Evolutionary conservation across 2,329 filamentous ascomycete species (phyloP), one percentile per base, ranked within the genome.

Genomic region (Fusarium hainanense): DNA sequence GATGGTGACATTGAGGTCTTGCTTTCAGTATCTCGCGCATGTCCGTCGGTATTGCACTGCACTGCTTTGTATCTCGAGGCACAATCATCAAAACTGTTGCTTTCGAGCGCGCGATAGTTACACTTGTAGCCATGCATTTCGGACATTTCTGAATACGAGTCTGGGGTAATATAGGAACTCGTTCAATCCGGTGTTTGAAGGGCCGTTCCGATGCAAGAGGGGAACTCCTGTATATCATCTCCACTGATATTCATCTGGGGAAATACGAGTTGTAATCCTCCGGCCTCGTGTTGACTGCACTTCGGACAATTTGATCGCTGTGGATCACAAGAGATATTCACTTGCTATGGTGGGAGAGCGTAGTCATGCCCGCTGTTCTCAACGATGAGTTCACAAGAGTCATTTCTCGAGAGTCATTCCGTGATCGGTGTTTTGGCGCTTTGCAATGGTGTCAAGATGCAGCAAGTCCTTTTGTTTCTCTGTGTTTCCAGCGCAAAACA

Each of bases 241-340:
- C 65, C 68, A 60, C 68, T 34, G 56, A 54, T 56, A n/a, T 55
- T 54, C 43, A n/a, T 63, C 68, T 47, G 69, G 65, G 68, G 69
- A 49, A 70, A 37, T 40, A 47, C 34, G 61, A 66, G 20, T 34
- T 21, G 20, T 37, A n/a, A 47, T 37, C 25, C 25, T 27, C 28
- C 21, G 48, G 41, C 46, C 16, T 40, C 25, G 2, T 23, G 20
- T 54, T 16, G 32, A 27, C 34, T 41, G 16, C 16, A 51, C 16
- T 25, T 37, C 28, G 14, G 14, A 14, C 27, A 40, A n/a, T 41
- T 46, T 16, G 11, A 2, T 32, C 21, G 11, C 34, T 41, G 34
- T 70, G 54, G 58, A 37, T 41, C 27, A 4, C 11, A 6, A 23
- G 23, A 50, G 27, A 54, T 54, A 8, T 41, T 21, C n/a, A 13